Base-by-base conservation (phyloP, 2,329 filamentous ascomycete genomes). In the Metarhizium rileyi region DNA sequence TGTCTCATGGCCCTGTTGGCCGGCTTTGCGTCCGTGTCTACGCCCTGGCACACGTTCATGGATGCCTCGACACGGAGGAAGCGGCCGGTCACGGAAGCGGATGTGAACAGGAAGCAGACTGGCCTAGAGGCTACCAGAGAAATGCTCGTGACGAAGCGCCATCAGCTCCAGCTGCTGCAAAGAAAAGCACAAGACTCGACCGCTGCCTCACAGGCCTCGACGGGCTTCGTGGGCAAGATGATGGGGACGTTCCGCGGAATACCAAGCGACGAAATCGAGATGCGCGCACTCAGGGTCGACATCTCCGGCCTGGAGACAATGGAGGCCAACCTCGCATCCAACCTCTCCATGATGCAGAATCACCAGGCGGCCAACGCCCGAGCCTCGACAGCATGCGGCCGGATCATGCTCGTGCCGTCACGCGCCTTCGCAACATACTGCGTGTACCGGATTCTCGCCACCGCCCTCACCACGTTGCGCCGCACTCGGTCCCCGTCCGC, bases 1-100 rank as follows among this genome's bases (percentile, higher is more conserved):
- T 83, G 85, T 44, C 69, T 93, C 48, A 94, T 95, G 87, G 89
- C 88, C 16, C 76, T 90, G 14, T 72, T 95, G n/a, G 88, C 88
- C 6, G 89, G 89, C 0, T 95, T 94, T 59, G 89, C 89, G 5
- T 87, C 87, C n/a, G 86, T 94, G 30, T 90, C 86, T 23, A 85
- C 86, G 1, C 81, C 90, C 1, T 95, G 89, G 87, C 86, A 94
- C 61, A 87, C 81, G 1, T 88, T 94, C 66, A 78, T 81, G 23
- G 80, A 82, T 27, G 78, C 77, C 36, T 71, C 79, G 43, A 62
- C 67, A 9, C 65, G 69, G 28, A 64, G 64, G 44, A 71, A 70
- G 46, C 74, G 77, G 27, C 78, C 78, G 3, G 79, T 90, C 18
- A 83, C 84, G 0, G 87, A 94, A 46, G 74, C 80, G 9, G 86